Evolutionary conservation across 495 filamentous ascomycete species (phyloP).

Genomic region (Penicillium cosmopolitanum): DNA sequence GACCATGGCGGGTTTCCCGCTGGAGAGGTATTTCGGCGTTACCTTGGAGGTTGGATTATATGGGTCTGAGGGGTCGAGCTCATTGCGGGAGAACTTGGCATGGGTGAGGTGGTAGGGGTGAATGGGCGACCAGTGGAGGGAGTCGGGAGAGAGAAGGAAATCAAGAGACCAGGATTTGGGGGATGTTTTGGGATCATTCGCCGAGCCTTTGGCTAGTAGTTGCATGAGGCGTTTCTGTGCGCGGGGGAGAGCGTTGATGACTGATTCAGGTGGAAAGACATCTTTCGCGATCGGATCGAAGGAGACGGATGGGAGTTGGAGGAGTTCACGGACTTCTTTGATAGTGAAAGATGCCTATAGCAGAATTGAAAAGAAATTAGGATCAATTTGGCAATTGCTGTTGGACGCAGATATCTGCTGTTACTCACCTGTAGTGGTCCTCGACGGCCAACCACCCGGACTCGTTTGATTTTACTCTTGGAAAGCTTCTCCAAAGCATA

Average conservation of each 20-base stretch:
- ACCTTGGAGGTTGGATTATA: conserved; percentile 50
- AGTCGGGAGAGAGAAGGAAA: conserved; percentile 76
- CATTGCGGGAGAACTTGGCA: conserved; percentile 69
- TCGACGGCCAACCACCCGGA: conserved; percentile 82
- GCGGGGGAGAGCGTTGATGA: conserved; percentile 67
- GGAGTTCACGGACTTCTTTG: conserved; percentile 86
- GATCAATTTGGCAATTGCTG: conserved; percentile 10
- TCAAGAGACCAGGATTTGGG: conserved; percentile 79
- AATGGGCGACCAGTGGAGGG: conserved; percentile 59
- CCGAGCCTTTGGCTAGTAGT: conserved; percentile 74
- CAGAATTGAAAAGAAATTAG: neutral
- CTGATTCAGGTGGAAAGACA: conserved; percentile 60
- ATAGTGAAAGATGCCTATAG: conserved; percentile 85
- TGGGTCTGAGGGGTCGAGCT: conserved; percentile 48
- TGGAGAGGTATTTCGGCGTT: conserved; percentile 38
- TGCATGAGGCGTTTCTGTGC: conserved; percentile 77
- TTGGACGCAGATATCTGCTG: neutral
- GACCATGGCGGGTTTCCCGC: conserved; percentile 52
- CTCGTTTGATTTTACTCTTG: conserved; percentile 74
- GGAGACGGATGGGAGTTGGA: conserved; percentile 71
- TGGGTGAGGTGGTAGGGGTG: conserved; percentile 53
- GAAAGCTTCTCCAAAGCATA: conserved; percentile 75
- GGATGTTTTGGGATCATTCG: conserved; percentile 45
- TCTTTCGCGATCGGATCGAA: conserved; percentile 70
- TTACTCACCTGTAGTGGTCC: conserved; percentile 77